Percentiles rank a stretch among this genome's conserved stretches.
These are phyloP conservation scores for Penicillium sp. DNA, from an alignment of 2,329 filamentous ascomycete genomes.

Conservation along the genomic window DNA sequence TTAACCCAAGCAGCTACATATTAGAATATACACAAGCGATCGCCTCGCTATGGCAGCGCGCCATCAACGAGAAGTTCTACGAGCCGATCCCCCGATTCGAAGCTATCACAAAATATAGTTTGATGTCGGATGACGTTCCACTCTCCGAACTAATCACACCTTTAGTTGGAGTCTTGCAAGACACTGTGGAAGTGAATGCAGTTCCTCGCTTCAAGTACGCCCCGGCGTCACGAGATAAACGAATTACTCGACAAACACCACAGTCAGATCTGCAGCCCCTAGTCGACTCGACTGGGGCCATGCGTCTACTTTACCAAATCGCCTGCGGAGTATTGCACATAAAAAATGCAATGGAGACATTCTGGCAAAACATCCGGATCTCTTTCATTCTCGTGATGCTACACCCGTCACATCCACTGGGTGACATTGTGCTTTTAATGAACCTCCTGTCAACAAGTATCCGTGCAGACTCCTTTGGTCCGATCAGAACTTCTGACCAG, in stretches of 20 bases:
- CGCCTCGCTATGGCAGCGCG: constrained; percentile 56
- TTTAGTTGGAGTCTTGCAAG: constrained; percentile 44
- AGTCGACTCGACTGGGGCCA: constrained; percentile 55
- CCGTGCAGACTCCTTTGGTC: constrained; percentile 54
- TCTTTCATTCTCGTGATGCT: constrained; percentile 61
- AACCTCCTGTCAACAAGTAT: constrained; percentile 58
- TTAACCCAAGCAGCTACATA: constrained; percentile 48
- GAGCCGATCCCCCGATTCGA: constrained; percentile 45
- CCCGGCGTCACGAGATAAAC: constrained; percentile 43
- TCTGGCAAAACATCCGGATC: constrained; percentile 59
- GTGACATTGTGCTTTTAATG: constrained; percentile 56
- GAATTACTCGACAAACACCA: constrained; percentile 42
- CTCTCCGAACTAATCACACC: constrained; percentile 40
- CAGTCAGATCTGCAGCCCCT: constrained; percentile 46
- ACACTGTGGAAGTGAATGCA: constrained; percentile 55
- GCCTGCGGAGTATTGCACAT: constrained; percentile 49
- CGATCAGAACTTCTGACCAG: constrained; percentile 46
- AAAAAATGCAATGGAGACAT: constrained; percentile 44
- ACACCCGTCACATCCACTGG: constrained; percentile 57
- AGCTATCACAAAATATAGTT: constrained; percentile 42
- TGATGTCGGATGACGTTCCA: constrained; percentile 40
- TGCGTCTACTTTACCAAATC: constrained; percentile 56
- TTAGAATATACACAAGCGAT: constrained; percentile 52
- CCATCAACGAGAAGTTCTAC: constrained; percentile 55
- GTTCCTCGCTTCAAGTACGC: constrained; percentile 51